Evolutionary conservation across 345 rosid species (phyloP), one percentile per base, ranked within the genome.

Genomic region (Citrus reticulata): DNA sequence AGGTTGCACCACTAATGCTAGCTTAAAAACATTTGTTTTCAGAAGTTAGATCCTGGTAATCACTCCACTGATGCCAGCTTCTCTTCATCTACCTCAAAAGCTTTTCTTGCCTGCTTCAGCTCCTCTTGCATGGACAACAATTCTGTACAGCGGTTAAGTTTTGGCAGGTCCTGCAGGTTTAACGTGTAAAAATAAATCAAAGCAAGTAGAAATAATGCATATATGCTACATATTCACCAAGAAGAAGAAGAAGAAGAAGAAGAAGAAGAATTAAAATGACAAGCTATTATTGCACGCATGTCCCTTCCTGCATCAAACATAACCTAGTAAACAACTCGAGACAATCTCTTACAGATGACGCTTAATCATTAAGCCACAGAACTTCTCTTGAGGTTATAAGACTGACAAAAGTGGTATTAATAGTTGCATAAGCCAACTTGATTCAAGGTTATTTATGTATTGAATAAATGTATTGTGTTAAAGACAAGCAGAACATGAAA

Each of bases 41-140:
- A 51, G 9, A 73, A 73, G 25, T 73, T 39, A 34, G 29, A 22
- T 35, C 29, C 35, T 11, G 5, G 55, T 20, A 51, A 46, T 87
- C 81, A 90, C 59, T 90, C 91, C 0, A 78, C 20, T 35, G 92
- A 77, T 73, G 89, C 91, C 20, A 90, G 87, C 85, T 92, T 91
- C 66, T 91, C 98, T 85, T 93, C 99, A 20, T 93, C 99, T 0
- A 91, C 94, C 64, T 96, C 98, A 82, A 93, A 94, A 64, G 98
- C 98, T 80, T 96, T 93, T 84, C 98, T 93, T 17, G 98, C 98
- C 85, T 96, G 99, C 81, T 94, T 91, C 64, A 96, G 89, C 85
- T 96, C 98, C 84, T 96, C 98, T 87, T 93, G 98, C 98, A 94
- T 93, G 0, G 94, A 89, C 79, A 93, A 86, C 71, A 96, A 83